Evolutionary conservation across 2,329 filamentous ascomycete species (phyloP).

Genomic region (Geosmithia morbida): DNA sequence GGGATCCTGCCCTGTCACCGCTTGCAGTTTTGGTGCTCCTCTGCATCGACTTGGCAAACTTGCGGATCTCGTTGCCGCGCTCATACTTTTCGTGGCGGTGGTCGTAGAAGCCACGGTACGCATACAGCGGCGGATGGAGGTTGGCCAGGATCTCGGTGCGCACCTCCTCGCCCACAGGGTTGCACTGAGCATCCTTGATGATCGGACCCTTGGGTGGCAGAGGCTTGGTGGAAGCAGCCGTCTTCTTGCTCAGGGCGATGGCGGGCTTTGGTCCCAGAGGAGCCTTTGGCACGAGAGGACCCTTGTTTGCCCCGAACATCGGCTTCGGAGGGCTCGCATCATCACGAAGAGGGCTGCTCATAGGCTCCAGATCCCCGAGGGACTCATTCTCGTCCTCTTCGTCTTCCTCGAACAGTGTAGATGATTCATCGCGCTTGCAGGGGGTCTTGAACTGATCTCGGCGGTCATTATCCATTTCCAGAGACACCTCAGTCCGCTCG

Average conservation of each 20-base stretch:
- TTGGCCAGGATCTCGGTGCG: constrained; percentile 62
- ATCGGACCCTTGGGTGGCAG: constrained; percentile 49
- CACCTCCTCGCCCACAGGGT: constrained; percentile 69
- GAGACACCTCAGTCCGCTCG: constrained; percentile 81
- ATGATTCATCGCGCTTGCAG: constrained; percentile 35
- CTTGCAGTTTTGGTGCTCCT: constrained; percentile 34
- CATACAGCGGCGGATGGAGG: constrained; percentile 56
- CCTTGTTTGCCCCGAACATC: constrained; percentile 25
- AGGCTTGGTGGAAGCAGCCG: constrained; percentile 13
- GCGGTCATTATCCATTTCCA: constrained; percentile 48
- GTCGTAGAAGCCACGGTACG: constrained; percentile 70
- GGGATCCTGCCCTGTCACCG: constrained; percentile 45
- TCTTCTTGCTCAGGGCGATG: constrained; percentile 14
- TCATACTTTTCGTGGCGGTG: constrained; percentile 49
- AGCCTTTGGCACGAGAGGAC: constrained; percentile 14
- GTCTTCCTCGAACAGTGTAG: constrained; percentile 11
- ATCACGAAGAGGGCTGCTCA: constrained; percentile 62
- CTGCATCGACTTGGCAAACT: constrained; percentile 54
- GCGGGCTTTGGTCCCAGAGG: constrained; percentile 22
- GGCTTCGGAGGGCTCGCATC: constrained; percentile 38
- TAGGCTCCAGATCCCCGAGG: constrained; percentile 20
- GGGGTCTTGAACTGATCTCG: constrained; percentile 61
- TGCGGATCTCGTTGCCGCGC: constrained; percentile 63
- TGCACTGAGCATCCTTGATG: constrained; percentile 72
- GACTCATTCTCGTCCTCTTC: constrained; percentile 5